A percentile compares a stretch with the other conserved stretches of the same genome.
Conservation (phyloP, 106 monocot species). For the Phalaenopsis equestris region DNA sequence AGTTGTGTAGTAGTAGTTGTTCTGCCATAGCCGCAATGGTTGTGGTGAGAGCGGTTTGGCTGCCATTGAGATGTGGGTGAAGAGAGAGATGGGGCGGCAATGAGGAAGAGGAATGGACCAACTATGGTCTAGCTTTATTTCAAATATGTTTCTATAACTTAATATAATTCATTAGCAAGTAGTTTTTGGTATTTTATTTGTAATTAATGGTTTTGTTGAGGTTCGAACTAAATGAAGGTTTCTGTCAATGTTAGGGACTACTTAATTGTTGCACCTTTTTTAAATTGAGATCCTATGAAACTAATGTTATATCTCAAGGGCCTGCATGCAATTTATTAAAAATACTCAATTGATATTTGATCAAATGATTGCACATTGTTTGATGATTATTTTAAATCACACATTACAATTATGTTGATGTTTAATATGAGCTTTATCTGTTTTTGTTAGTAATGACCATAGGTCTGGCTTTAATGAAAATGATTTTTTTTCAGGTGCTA, state of each 20-base stretch:
- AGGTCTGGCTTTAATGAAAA: too few species aligned
- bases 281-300: background rate
- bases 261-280: background rate
- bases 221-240: background rate
- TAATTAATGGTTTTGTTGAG: background rate
- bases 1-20: too few species aligned
- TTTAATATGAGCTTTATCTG: background rate
- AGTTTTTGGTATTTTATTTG: background rate
- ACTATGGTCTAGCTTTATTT: background rate
- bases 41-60: too few species aligned
- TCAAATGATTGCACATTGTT: background rate
- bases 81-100: background rate
- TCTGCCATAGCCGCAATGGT: too few species aligned
- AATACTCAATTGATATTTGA: background rate
- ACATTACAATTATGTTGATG: background rate
- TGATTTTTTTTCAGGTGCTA: too few species aligned
- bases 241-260: background rate
- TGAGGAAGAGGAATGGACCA: background rate
- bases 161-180: background rate
- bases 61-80: background rate
- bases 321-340: background rate
- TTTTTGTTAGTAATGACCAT: background rate
- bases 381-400: background rate
- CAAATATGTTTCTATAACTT: background rate
- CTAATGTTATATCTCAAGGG: background rate